Conservation (phyloP, 2,329 filamentous ascomycete species). For the Pestalotiopsis sp. region DNA sequence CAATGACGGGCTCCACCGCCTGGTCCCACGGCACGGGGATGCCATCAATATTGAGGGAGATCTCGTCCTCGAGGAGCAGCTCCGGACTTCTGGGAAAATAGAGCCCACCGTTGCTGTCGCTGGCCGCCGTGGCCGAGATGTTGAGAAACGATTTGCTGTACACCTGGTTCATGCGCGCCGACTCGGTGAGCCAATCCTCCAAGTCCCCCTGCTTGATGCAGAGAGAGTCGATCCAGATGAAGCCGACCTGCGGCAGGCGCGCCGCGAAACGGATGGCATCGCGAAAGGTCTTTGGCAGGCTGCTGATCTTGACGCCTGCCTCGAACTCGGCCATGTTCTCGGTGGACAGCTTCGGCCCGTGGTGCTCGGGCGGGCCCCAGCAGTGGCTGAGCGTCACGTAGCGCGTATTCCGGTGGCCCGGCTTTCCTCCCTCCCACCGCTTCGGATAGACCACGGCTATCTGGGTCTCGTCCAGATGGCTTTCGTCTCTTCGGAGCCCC, state of each 20-base stretch:
- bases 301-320: not conserved
- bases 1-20: not conserved
- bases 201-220: not conserved
- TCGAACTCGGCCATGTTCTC: not conserved
- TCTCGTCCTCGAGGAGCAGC: not conserved
- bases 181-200: not conserved
- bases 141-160: not conserved
- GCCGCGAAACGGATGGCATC: not conserved
- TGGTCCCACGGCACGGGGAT: not conserved
- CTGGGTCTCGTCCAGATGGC: not conserved
- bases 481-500: not conserved
- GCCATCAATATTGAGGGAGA: not conserved
- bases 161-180: not conserved
- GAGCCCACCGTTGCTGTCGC: slow-evolving; percentile 24
- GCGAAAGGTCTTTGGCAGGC: not conserved
- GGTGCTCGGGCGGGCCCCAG: not conserved
- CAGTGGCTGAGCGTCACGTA: not conserved
- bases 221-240: not conserved
- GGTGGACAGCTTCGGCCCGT: not conserved
- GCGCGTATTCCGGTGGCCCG: not conserved
- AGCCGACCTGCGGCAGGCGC: not conserved
- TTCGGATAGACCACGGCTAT: not conserved
- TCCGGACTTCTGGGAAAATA: not conserved
- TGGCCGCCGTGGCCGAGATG: not conserved
- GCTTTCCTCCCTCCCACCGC: not conserved